These are phyloP conservation scores for Echinosophora koreensis DNA, from an alignment of 306 rosid species.

Conservation along the genomic window DNA sequence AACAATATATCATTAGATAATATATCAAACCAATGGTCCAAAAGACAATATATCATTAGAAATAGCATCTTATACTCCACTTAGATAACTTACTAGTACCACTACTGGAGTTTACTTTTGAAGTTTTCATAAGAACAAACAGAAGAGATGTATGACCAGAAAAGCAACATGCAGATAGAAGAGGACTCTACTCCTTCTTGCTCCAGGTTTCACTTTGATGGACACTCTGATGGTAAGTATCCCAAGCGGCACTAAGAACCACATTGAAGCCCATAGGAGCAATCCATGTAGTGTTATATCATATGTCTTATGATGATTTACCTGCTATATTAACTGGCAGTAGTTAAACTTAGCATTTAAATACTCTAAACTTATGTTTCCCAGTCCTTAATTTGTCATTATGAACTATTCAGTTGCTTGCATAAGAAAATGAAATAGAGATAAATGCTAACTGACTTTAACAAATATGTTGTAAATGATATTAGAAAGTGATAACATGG, in stretches of 20 bases:
- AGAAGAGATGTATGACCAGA: slow-evolving; percentile 65
- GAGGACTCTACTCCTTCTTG: slow-evolving; percentile 60
- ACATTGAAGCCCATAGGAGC: slow-evolving; percentile 85
- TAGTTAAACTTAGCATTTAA: slow-evolving; percentile 17
- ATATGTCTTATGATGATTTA: slow-evolving; percentile 62
- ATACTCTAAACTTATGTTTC: background rate
- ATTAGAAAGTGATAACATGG: no score
- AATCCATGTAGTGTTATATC: slow-evolving; percentile 83
- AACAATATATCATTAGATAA: background rate
- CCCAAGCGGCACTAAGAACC: slow-evolving; percentile 84
- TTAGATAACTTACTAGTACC: slow-evolving; percentile 23
- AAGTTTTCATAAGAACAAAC: slow-evolving; percentile 16
- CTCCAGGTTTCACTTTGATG: slow-evolving; percentile 57
- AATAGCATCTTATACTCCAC: slow-evolving; percentile 44
- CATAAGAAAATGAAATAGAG: no score
- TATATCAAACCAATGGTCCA: slow-evolving; percentile 38
- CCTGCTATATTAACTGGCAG: slow-evolving; percentile 45
- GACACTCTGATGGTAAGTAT: slow-evolving; percentile 77
- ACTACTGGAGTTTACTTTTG: background rate
- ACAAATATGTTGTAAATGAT: no score
- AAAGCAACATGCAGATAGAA: slow-evolving; percentile 84
- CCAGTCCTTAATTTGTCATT: background rate
- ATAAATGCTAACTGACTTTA: no score
- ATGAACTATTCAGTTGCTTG: background rate
- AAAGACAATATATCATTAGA: slow-evolving; percentile 25